These are phyloP conservation scores for Beauveria bassiana DNA, from an alignment of 2,329 filamentous ascomycete species.

Conservation along the genomic window DNA sequence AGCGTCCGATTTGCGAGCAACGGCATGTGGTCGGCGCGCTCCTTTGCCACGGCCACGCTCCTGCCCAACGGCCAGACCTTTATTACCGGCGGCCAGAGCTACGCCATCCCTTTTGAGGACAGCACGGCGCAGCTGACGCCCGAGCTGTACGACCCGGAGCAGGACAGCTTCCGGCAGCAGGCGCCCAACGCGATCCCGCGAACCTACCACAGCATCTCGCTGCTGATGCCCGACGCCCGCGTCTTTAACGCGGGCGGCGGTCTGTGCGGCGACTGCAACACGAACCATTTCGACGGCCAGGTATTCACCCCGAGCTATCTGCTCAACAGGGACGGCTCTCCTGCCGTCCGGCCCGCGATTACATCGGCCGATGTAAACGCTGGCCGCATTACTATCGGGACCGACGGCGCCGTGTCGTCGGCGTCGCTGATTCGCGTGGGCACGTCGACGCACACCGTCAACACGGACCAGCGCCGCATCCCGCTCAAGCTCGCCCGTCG, in stretches of 20 bases:
- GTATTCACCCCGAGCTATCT: constrained; percentile 51
- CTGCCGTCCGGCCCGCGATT: constrained; percentile 35
- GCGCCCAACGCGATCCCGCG: constrained; percentile 32
- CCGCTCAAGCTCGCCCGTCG: constrained; percentile 26
- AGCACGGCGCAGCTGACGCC: constrained; percentile 31
- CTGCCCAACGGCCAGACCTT: constrained; percentile 41
- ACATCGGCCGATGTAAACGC: constrained; percentile 19
- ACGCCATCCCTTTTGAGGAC: constrained; percentile 37
- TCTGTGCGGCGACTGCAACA: constrained; percentile 38
- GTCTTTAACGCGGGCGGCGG: constrained; percentile 46
- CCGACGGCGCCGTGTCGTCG: constrained; percentile 16
- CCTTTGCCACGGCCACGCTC: constrained; percentile 38
- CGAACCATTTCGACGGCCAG: constrained; percentile 46
- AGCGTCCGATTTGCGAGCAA: constrained; percentile 2
- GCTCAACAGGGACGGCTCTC: constrained; percentile 34
- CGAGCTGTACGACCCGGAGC: constrained; percentile 38
- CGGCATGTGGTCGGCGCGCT: constrained; percentile 30
- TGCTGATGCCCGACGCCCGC: constrained; percentile 42
- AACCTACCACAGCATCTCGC: constrained; percentile 41
- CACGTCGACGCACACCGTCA: constrained; percentile 45
- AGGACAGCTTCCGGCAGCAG: constrained; percentile 30
- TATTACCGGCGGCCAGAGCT: constrained; percentile 38
- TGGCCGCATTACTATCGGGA: constrained; percentile 24
- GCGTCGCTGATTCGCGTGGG: constrained; percentile 39
- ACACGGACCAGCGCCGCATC: constrained; percentile 50